Base-by-base conservation (phyloP, 768 basidiomycete species). In the Cystofilobasidium ferigula region DNA sequence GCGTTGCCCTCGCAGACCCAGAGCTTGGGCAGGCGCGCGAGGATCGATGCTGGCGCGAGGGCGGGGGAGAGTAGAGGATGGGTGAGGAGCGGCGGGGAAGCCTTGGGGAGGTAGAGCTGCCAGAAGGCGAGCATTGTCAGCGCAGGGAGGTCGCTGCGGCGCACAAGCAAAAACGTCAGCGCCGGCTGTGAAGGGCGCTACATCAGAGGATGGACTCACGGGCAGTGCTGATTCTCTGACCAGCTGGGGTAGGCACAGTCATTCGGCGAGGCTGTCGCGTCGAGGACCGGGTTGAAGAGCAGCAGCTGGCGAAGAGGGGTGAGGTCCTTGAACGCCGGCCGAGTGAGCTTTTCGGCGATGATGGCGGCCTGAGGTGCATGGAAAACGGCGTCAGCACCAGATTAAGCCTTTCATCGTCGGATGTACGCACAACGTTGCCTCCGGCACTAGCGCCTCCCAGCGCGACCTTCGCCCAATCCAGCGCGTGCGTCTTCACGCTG, bases 401-500 rank as follows among this genome's bases (percentile, higher is more conserved):
- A n/a, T 20, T 4, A n/a, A n/a, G 6, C 22, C 9, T 5, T 20
- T 47, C 22, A 7, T 24, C 22, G 20, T 47, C n/a, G 13, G 40
- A 24, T 24, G 22, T 26, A 60, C 58, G 26, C 22, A 60, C 60
- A 13, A 61, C 45, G 42, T 61, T 61, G 42, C 8, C 60, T 16
- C 60, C 60, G 3, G 60, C 60, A 35, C 60, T 61, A 30, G 60
- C 60, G 6, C 60, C 60, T n/a, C 60, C 60, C 16, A 61, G 38
- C 0, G 43, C 60, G 10, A 61, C 30, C 32, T 32, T 61, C 28
- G 22, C 18, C 60, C 60, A 61, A 40, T 61, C 60, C 2, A 48
- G 24, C 60, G 1, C 13, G 30, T 32, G 2, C 12, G 51, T 5
- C 28, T 24, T 24, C 28, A 45, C 32, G 30, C 43, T 43, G 12